These are phyloP conservation scores for Podospora appendiculata DNA, from an alignment of 495 filamentous ascomycete species.

Conservation along the genomic window DNA sequence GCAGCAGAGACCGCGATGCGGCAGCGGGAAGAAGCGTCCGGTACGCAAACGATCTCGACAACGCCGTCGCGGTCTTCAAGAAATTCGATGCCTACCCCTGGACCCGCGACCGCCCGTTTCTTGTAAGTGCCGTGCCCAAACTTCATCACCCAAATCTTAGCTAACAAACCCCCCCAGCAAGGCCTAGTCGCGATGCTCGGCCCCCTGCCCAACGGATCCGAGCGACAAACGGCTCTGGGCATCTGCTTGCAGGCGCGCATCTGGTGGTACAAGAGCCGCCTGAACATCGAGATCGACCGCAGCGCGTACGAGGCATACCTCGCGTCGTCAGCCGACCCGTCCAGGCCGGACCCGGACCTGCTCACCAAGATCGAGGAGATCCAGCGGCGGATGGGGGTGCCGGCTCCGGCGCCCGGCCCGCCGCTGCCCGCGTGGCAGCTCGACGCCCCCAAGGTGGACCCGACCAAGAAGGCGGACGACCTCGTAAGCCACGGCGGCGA, in stretches of 20 bases:
- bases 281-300: slow-evolving; percentile 27
- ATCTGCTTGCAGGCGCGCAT: slow-evolving; percentile 33
- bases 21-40: not conserved
- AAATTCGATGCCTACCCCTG: slow-evolving; percentile 18
- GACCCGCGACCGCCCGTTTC: slow-evolving; percentile 19
- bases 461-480: slow-evolving; percentile 26
- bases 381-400: slow-evolving; percentile 13
- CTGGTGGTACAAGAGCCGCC: slow-evolving; percentile 35
- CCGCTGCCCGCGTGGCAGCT: slow-evolving; percentile 35
- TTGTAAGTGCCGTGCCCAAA: slow-evolving; percentile 20
- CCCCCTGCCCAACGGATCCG: slow-evolving; percentile 11
- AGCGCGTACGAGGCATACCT: slow-evolving; percentile 27
- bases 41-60: not conserved
- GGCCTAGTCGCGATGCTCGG: slow-evolving; percentile 21
- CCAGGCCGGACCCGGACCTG: slow-evolving; percentile 12
- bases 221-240: slow-evolving; percentile 20
- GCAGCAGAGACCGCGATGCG: not conserved
- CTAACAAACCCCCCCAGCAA: slow-evolving; percentile 11
- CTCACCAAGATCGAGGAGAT: slow-evolving; percentile 19
- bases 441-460: slow-evolving; percentile 34
- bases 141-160: not conserved
- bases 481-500: slow-evolving; percentile 3
- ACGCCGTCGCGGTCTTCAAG: slow-evolving; percentile 3
- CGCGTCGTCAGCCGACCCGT: not conserved
- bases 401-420: not conserved